These are phyloP conservation scores for Cylindrotheca fusiformis DNA, from an alignment of 108 stramenopile species.

Conservation along the genomic window DNA sequence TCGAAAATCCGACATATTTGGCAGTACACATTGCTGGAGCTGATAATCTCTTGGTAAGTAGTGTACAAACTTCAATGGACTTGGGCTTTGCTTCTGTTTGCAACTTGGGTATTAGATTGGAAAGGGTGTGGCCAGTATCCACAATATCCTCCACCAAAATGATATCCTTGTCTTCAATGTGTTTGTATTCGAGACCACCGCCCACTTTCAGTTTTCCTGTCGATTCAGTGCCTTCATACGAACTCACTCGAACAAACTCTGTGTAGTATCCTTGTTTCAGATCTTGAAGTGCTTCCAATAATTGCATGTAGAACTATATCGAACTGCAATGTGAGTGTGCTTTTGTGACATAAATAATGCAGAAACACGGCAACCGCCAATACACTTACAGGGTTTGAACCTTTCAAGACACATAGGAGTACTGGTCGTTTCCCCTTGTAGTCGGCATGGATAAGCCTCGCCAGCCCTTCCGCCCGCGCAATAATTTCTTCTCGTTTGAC, in stretches of 20 bases:
- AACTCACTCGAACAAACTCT: constrained; percentile 54
- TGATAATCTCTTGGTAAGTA: constrained; percentile 45
- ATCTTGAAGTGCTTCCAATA: constrained; percentile 43
- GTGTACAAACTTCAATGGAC: constrained; percentile 39
- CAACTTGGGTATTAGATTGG: constrained; percentile 38
- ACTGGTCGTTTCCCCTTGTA: constrained; percentile 58
- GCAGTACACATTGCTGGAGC: constrained; percentile 21
- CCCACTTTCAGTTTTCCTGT: constrained; percentile 40
- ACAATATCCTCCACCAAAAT: constrained; percentile 71
- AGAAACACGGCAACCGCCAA: not conserved
- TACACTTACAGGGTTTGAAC: constrained; percentile 36
- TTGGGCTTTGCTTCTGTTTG: constrained; percentile 15
- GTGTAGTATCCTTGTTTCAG: constrained; percentile 43
- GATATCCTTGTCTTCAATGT: constrained; percentile 39
- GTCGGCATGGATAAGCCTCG: constrained; percentile 37
- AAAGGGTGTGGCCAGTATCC: constrained; percentile 63
- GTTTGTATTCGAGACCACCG: constrained; percentile 27
- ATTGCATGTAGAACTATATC: constrained; percentile 42
- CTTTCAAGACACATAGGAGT: constrained; percentile 55
- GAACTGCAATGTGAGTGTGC: too few relatives aligned
- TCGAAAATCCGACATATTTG: constrained; percentile 65
- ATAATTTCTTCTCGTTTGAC: constrained; percentile 38
- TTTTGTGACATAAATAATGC: not conserved
- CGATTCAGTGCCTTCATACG: constrained; percentile 45
- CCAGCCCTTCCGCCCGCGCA: constrained; percentile 26